Conservation (phyloP, 2,329 filamentous ascomycete species). For the Didymella sp. region DNA sequence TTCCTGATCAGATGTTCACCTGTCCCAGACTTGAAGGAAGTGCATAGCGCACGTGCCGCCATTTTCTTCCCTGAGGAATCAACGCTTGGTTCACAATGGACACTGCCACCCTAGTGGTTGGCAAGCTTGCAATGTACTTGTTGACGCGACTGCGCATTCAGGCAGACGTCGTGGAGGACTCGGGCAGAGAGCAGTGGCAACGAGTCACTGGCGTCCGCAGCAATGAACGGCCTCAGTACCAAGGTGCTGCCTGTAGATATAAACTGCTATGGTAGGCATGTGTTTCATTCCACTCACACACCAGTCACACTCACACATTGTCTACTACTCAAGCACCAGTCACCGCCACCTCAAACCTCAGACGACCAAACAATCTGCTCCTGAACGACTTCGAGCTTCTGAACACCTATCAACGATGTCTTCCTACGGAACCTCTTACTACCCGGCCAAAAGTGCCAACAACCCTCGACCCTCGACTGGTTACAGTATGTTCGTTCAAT, state of each 20-base stretch:
- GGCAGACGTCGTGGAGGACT: conserved; percentile 4
- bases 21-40: not conserved
- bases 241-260: too few relatives aligned
- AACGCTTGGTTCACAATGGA: not conserved
- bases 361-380: not conserved
- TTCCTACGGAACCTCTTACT: conserved; percentile 4
- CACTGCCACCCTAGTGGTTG: conserved; percentile 14
- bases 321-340: not conserved
- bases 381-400: not conserved
- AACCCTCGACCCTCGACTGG: not conserved
- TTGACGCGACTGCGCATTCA: conserved; percentile 8
- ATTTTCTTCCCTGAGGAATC: conserved; percentile 15
- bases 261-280: not conserved
- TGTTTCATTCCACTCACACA: not conserved
- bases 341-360: not conserved
- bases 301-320: not conserved
- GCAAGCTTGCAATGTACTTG: too few relatives aligned
- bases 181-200: too few relatives aligned
- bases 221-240: too few relatives aligned
- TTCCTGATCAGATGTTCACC: not conserved
- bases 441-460: conserved; percentile 4
- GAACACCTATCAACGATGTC: conserved; percentile 11
- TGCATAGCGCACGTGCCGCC: conserved; percentile 11
- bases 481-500: conserved; percentile 2
- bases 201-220: too few relatives aligned